Evolutionary conservation across 139 green algal species (phyloP).

Genomic region (Tetradesmus lagerheimii): DNA sequence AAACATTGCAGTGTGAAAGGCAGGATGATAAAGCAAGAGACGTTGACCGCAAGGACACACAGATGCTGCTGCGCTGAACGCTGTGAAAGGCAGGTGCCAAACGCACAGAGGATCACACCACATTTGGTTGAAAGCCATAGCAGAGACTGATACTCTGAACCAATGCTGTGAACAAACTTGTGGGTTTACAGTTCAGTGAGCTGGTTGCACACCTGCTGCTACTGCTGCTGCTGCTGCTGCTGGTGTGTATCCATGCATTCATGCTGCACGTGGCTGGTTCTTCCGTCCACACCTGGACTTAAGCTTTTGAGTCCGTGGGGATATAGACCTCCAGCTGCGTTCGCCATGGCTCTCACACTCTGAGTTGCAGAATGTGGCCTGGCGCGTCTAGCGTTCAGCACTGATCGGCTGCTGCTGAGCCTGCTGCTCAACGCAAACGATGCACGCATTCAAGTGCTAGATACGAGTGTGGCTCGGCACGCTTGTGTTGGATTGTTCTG

Average conservation of each 20-base stretch:
- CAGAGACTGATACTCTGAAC: too few relatives aligned
- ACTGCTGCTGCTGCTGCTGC: background rate
- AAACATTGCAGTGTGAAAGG: too few relatives aligned
- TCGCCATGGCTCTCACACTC: background rate
- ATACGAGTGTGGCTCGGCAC: background rate
- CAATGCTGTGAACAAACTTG: too few relatives aligned
- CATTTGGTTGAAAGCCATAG: too few relatives aligned
- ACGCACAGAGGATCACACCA: too few relatives aligned
- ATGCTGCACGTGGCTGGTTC: background rate
- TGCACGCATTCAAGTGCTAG: background rate
- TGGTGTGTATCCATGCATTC: background rate
- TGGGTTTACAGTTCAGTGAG: background rate
- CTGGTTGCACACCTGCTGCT: background rate
- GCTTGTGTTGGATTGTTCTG: background rate
- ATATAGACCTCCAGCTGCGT: background rate
- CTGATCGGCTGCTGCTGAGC: background rate
- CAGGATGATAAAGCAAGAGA: too few relatives aligned
- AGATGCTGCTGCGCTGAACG: background rate
- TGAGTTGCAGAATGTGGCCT: background rate
- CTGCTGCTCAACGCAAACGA: background rate
- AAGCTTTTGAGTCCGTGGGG: slow-evolving; percentile 25
- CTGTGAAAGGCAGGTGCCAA: too few relatives aligned
- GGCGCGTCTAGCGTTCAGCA: background rate
- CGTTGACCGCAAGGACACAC: too few relatives aligned
- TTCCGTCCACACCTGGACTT: background rate